Percentiles rank a stretch among this genome's conserved stretches.
Conservation (phyloP, 164 flowering plant genomes). For the Taxillus chinensis region DNA sequence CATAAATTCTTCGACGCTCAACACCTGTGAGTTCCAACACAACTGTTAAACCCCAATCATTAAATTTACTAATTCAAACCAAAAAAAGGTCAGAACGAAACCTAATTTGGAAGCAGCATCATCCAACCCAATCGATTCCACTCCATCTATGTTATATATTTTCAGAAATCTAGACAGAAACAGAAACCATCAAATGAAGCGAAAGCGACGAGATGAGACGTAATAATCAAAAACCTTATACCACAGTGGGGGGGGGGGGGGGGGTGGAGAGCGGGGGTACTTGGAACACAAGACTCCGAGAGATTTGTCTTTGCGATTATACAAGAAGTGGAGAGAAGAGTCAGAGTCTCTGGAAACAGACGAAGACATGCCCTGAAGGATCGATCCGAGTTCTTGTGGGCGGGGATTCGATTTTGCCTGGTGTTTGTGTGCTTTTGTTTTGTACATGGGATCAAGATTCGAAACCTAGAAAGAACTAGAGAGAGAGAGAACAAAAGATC, state of each 20-base stretch:
- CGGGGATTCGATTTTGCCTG: no score
- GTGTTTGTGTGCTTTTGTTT: no score
- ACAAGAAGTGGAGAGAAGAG: neutral
- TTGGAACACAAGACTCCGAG: neutral
- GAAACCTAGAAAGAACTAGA: no score
- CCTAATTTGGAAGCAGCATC: neutral
- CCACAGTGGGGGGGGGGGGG: neutral
- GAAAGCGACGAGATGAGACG: neutral
- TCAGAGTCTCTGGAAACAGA: neutral
- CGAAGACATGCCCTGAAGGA: neutral
- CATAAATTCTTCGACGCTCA: neutral
- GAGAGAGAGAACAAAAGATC: no score
- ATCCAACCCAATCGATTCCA: neutral
- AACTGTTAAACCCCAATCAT: neutral
- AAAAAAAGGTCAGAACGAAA: neutral
- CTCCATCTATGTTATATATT: neutral
- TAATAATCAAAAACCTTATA: neutral
- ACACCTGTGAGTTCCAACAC: neutral
- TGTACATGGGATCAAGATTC: no score
- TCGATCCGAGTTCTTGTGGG: no score
- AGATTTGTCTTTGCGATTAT: neutral
- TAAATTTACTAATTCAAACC: neutral
- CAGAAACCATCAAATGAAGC: neutral
- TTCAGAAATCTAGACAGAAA: neutral
- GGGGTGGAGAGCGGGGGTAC: neutral